Base-by-base conservation (phyloP, 768 basidiomycete genomes). In the Hydnomerulius pinastri region DNA sequence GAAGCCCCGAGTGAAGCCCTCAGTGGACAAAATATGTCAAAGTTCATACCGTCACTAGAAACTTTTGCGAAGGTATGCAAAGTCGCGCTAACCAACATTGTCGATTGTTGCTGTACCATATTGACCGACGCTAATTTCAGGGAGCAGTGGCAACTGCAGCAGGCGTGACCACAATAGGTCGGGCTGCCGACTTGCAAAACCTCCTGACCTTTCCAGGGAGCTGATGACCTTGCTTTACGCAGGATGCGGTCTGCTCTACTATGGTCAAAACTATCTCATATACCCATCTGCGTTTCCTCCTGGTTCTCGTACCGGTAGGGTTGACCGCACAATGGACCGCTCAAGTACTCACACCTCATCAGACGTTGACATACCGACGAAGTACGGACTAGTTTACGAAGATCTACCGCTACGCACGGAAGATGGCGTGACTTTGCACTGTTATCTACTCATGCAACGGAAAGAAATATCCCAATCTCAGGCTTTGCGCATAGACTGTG, bases 241-340 rank as follows among this genome's bases (percentile, higher is more conserved):
- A 90, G 88, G 83, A 51, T 79, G 79, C 43, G 85, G 87, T 9
- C 76, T 94, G 29, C 77, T 92, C 15, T 93, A 88, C 69, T 87
- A 88, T 57, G 91, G 89, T 24, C 94, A 98, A 66, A 87, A 86
- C 64, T 87, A 81, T 58, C 75, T 98, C 45, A 95, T 98, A 65
- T 98, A 96, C 66, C 94, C 94, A 1, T 86, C 91, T 15, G 85
- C 86, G 7, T 86, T 80, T 41, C 85, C 90, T 47, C 79, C 83
- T 4, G 92, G 92, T 2, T 92, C 92, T 21, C 75, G 93, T 41
- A 85, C 75, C 60, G 80, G 92, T 90, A 50, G 51, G 73, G 59
- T n/a, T 32, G 23, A 29, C 52, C 42, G 10, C n/a, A 17, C 41
- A 25, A 24, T 35, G 5, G 11, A 32, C 29, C 25, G n/a, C 23